phyloP scores from a whole-genome alignment of 2,329 filamentous ascomycete genomes.

The Pseudophaeomoniella oleicola region DNA sequence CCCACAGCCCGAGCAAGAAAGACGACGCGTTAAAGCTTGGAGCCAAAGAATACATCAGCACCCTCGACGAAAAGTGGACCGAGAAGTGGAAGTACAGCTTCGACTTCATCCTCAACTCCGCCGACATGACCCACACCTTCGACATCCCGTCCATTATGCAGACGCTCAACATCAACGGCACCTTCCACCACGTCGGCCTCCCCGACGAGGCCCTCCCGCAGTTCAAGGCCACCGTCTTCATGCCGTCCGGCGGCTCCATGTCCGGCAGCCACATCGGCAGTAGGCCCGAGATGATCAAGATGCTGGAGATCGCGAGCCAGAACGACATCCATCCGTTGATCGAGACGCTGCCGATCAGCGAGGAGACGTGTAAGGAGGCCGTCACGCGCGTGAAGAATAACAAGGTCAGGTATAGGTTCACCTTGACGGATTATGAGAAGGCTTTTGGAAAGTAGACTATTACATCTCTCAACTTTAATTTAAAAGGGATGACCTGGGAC shows the following conservation, averaged over 20 bases:
- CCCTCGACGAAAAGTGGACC: conserved; percentile 43
- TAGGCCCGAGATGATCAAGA: conserved; percentile 53
- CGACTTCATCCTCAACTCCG: conserved; percentile 58
- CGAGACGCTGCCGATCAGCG: conserved; percentile 56
- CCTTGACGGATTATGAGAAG: conserved; percentile 53
- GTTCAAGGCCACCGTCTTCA: conserved; percentile 60
- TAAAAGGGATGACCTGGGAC: no score
- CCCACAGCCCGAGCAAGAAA: conserved; percentile 44
- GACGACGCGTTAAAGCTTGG: conserved; percentile 45
- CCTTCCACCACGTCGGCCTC: conserved; percentile 45
- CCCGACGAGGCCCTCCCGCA: conserved; percentile 53
- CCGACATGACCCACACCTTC: conserved; percentile 58
- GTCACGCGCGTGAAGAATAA: conserved; percentile 56
- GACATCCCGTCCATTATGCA: conserved; percentile 37
- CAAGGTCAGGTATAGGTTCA: conserved; percentile 59
- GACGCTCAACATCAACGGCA: conserved; percentile 36
- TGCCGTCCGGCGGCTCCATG: conserved; percentile 58
- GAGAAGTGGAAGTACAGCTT: conserved; percentile 39
- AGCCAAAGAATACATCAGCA: conserved; percentile 45
- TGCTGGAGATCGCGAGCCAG: conserved; percentile 57
- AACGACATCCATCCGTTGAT: conserved; percentile 57
- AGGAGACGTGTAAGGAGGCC: conserved; percentile 54
- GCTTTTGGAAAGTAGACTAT: no score
- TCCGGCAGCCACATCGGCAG: conserved; percentile 58
- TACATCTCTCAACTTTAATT: no score